phyloP scores from a whole-genome alignment of 805 yeast genomes.

The Hanseniaspora vineae region DNA sequence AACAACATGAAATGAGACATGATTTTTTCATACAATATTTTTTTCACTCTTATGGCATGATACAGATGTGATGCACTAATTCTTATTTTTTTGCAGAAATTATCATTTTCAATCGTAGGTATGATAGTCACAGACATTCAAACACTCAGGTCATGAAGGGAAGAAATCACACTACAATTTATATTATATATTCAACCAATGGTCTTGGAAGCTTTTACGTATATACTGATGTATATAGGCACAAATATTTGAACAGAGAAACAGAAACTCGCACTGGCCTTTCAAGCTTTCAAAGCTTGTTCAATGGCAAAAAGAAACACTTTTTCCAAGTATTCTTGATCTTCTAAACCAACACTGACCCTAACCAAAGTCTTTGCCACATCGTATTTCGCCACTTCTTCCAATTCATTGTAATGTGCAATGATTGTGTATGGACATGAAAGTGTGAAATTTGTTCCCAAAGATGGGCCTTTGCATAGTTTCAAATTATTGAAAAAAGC shows the following conservation, averaged over 20 bases:
- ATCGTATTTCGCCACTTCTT: conserved; percentile 70
- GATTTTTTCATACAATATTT: neutral
- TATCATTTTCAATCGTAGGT: too few relatives aligned
- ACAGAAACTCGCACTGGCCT: too few relatives aligned
- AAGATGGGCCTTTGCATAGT: conserved; percentile 64
- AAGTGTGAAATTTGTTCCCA: conserved; percentile 80
- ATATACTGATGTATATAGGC: neutral
- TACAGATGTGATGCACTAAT: neutral
- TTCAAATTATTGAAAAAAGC: conserved; percentile 52
- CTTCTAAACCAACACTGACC: conserved; percentile 79
- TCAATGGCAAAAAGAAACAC: conserved; percentile 42
- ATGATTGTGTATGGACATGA: conserved; percentile 83
- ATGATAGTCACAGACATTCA: too few relatives aligned
- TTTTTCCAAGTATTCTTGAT: conserved; percentile 39
- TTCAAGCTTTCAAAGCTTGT: conserved; percentile 7
- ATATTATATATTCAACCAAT: too few relatives aligned
- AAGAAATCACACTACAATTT: too few relatives aligned
- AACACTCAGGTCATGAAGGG: too few relatives aligned
- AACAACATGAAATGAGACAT: neutral
- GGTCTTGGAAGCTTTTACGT: neutral
- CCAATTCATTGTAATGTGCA: conserved; percentile 75
- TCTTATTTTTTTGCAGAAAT: too few relatives aligned
- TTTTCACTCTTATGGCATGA: neutral
- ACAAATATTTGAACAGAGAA: neutral
- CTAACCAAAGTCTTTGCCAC: conserved; percentile 68